These are phyloP conservation scores for Peziza echinospora DNA, from an alignment of 495 filamentous ascomycete genomes.

Conservation along the genomic window DNA sequence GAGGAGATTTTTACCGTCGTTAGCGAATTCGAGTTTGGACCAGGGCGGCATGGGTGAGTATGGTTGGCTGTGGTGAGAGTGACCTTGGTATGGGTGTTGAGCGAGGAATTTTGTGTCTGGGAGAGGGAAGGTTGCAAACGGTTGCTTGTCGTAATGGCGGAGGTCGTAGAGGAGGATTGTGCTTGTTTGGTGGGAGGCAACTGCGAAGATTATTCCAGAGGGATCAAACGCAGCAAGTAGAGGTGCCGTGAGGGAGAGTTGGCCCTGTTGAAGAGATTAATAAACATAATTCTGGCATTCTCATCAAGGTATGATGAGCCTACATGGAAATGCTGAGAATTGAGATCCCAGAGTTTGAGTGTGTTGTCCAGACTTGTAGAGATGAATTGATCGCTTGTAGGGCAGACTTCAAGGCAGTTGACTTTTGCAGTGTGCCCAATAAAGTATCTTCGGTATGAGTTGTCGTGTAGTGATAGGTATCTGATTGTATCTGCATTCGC, in stretches of 20 bases:
- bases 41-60: constrained; percentile 32
- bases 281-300: no score
- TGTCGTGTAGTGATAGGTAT: constrained; percentile 84
- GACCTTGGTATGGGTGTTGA: constrained; percentile 11
- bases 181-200: constrained; percentile 58
- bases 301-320: no score
- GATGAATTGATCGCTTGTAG: constrained; percentile 67
- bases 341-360: constrained; percentile 65
- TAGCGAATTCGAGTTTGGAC: constrained; percentile 80
- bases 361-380: constrained; percentile 79
- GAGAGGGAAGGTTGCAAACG: constrained; percentile 63
- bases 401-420: constrained; percentile 52
- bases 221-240: constrained; percentile 75
- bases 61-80: no score
- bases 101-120: constrained; percentile 26
- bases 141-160: constrained; percentile 74
- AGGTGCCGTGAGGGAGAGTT: constrained; percentile 51
- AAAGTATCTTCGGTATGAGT: constrained; percentile 87
- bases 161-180: constrained; percentile 77
- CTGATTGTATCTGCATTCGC: constrained; percentile 47
- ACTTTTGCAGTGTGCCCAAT: constrained; percentile 66
- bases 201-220: constrained; percentile 70
- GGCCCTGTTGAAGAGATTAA: no score
- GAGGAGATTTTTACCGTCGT: constrained; percentile 75
- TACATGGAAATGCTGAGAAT: constrained; percentile 28